phyloP scores from a whole-genome alignment of 495 filamentous ascomycete species.

The Hapsidospora chrysogenum region DNA sequence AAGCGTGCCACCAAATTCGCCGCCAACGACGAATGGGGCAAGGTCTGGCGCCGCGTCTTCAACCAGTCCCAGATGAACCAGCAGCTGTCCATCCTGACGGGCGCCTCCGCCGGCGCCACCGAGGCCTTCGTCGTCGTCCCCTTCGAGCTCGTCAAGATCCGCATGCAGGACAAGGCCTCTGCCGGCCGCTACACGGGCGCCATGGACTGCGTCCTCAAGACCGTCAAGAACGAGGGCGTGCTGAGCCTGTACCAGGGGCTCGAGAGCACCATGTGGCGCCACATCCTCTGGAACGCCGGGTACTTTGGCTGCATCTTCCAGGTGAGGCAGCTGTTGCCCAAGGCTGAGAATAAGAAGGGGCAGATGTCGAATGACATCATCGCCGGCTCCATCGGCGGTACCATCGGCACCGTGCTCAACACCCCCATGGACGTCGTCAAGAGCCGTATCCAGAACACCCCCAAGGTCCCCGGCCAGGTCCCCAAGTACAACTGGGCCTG shows the following conservation, averaged over 20 bases:
- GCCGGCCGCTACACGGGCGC: conserved; percentile 87
- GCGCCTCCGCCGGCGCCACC: conserved; percentile 86
- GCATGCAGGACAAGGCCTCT: conserved; percentile 88
- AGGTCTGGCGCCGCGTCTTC: conserved; percentile 73
- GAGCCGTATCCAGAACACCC: conserved; percentile 85
- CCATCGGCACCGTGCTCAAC: conserved; percentile 83
- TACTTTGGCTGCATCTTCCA: conserved; percentile 99
- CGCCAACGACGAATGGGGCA: conserved; percentile 95
- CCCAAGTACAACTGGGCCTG: conserved; percentile 99
- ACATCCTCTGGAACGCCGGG: conserved; percentile 91
- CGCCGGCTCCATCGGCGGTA: conserved; percentile 75
- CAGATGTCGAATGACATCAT: conserved; percentile 78
- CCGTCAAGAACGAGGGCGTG: conserved; percentile 64
- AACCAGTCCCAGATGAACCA: conserved; percentile 78
- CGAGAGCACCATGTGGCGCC: conserved; percentile 91
- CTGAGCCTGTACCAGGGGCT: conserved; percentile 92
- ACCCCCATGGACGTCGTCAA: conserved; percentile 98
- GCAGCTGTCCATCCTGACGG: conserved; percentile 73
- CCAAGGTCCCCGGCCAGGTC: conserved; percentile 56
- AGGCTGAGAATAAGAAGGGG: conserved; percentile 56
- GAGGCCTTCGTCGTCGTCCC: conserved; percentile 84
- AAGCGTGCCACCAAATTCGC: conserved; percentile 98
- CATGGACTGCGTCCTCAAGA: conserved; percentile 75
- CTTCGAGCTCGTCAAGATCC: conserved; percentile 92
- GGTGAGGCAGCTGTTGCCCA: conserved; percentile 67